These are phyloP conservation scores for Lomentospora prolificans DNA, from an alignment of 2,329 filamentous ascomycete species.

Conservation along the genomic window DNA sequence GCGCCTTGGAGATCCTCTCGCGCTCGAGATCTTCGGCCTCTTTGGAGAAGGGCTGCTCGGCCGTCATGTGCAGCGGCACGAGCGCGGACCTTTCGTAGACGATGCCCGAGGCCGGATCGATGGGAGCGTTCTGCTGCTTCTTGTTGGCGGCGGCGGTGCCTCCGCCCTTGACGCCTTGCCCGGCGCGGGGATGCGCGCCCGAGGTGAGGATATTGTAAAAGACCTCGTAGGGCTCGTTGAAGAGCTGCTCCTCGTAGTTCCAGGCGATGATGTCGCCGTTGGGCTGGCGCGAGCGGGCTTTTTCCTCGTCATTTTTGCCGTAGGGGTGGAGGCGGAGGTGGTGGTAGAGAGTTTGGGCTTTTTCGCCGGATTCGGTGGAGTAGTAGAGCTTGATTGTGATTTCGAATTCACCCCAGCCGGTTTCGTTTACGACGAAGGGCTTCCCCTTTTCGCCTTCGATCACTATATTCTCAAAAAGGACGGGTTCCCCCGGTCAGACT, in stretches of 20 bases:
- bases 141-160: conserved; percentile 42
- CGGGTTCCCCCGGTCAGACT: neutral
- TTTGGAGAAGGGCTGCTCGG: conserved; percentile 62
- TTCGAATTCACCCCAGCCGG: conserved; percentile 96
- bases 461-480: conserved; percentile 30
- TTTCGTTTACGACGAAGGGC: conserved; percentile 78
- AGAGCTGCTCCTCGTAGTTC: conserved; percentile 87
- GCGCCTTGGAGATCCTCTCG: conserved; percentile 51
- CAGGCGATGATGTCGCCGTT: conserved; percentile 63
- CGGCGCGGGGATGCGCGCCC: conserved; percentile 44
- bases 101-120: conserved; percentile 32
- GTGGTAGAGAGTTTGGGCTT: conserved; percentile 92
- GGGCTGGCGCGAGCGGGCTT: conserved; percentile 45
- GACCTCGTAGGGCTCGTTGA: conserved; percentile 91
- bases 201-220: conserved; percentile 82
- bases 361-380: conserved; percentile 76
- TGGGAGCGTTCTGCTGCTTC: conserved; percentile 25
- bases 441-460: conserved; percentile 61
- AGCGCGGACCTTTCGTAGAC: conserved; percentile 61
- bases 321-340: conserved; percentile 86
- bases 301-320: conserved; percentile 68
- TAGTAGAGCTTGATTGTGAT: conserved; percentile 95
- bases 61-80: conserved; percentile 58
- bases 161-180: conserved; percentile 43
- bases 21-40: conserved; percentile 59